Conservation (phyloP, 2,329 filamentous ascomycete species). For the Fusarium veterinarium region DNA sequence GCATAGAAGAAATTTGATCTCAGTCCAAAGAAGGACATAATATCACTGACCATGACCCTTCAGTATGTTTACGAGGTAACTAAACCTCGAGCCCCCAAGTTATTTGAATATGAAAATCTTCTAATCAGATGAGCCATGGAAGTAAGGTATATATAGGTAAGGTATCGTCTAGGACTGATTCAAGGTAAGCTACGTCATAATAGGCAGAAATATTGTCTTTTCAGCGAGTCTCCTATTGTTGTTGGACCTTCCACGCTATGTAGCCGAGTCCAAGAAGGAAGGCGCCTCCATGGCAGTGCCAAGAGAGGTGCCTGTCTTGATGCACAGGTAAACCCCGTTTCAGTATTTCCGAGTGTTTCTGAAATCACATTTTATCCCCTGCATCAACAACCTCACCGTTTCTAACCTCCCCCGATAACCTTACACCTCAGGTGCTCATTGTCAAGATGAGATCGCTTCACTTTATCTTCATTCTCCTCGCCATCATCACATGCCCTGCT, state of each 20-base stretch:
- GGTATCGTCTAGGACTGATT: background rate
- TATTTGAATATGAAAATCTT: background rate
- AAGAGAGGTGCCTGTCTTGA: background rate
- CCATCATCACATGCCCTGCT: background rate
- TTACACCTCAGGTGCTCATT: background rate
- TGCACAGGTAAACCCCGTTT: background rate
- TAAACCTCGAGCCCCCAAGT: background rate
- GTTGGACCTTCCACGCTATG: slow-evolving; percentile 15
- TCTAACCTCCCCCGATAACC: too few species aligned
- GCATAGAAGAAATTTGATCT: background rate
- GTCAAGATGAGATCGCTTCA: background rate
- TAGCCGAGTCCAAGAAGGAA: background rate
- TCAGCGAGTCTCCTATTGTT: background rate
- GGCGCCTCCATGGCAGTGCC: background rate
- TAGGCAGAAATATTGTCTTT: background rate
- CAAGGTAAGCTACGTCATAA: background rate
- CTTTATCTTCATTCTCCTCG: background rate
- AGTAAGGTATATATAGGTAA: background rate
- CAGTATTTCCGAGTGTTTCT: background rate
- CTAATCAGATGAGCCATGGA: background rate
- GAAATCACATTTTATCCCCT: background rate
- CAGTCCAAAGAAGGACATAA: background rate
- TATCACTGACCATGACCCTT: background rate
- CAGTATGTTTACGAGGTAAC: background rate
- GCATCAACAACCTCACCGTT: background rate